These are phyloP conservation scores for Zea mays DNA, from an alignment of 176 grass and related monocot genomes.

Conservation along the genomic window DNA sequence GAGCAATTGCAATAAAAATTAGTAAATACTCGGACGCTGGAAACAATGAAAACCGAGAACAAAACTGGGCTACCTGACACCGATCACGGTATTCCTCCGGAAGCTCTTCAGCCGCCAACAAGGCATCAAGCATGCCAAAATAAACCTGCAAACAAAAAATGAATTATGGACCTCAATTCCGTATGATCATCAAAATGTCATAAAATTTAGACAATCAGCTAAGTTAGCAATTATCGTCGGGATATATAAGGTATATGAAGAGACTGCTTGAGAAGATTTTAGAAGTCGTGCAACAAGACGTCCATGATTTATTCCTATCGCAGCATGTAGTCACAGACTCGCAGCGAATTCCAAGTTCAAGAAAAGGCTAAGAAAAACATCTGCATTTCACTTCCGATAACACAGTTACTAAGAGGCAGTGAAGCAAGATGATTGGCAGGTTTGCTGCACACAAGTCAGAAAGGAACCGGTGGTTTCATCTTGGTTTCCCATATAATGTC, in stretches of 20 bases:
- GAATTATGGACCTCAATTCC: background rate
- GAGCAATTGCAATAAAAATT: constrained; percentile 14
- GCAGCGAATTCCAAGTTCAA: background rate
- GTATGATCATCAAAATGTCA: background rate
- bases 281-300: background rate
- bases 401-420: background rate
- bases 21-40: background rate
- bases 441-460: constrained; percentile 10
- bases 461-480: constrained; percentile 2
- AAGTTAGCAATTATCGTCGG: background rate
- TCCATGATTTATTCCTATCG: background rate
- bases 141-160: constrained; percentile 61
- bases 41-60: constrained; percentile 26
- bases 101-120: constrained; percentile 92
- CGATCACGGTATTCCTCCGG: constrained; percentile 87
- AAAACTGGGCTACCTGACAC: constrained; percentile 71
- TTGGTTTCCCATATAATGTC: constrained; percentile 30
- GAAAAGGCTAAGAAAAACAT: background rate
- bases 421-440: background rate
- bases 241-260: background rate
- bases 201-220: constrained; percentile 19
- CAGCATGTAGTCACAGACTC: background rate
- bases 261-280: background rate
- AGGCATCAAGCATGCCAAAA: constrained; percentile 98
- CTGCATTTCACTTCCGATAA: background rate